Conservation (phyloP, 2,329 filamentous ascomycete species). For the Ophiostoma perfectum region DNA sequence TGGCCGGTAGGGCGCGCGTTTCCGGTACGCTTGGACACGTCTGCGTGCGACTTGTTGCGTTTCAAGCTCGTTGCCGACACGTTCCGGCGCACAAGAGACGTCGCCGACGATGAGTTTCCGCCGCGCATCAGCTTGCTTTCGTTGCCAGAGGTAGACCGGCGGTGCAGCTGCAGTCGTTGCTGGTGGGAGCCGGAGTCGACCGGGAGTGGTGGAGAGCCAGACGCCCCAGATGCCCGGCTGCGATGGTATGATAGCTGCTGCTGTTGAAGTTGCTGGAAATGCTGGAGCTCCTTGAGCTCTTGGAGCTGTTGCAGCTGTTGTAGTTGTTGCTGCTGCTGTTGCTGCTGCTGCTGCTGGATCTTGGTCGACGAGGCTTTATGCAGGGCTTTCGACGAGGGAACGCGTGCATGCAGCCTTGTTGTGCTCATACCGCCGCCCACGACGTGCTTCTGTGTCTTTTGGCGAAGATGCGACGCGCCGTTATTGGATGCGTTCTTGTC, state of each 20-base stretch:
- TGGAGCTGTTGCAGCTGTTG: slow-evolving; percentile 26
- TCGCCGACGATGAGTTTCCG: slow-evolving; percentile 40
- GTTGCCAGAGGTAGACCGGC: slow-evolving; percentile 44
- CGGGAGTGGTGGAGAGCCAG: slow-evolving; percentile 36
- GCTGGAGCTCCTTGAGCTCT: slow-evolving; percentile 18
- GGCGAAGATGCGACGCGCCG: slow-evolving; percentile 33
- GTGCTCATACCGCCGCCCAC: slow-evolving; percentile 38
- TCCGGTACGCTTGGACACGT: slow-evolving; percentile 48
- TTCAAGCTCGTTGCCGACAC: slow-evolving; percentile 51
- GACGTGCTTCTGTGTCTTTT: slow-evolving; percentile 40
- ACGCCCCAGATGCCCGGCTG: slow-evolving; percentile 40
- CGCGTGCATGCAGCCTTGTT: slow-evolving; percentile 46
- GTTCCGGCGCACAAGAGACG: slow-evolving; percentile 50
- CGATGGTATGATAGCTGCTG: slow-evolving; percentile 30
- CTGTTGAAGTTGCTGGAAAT: slow-evolving; percentile 19
- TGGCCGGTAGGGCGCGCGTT: slow-evolving; percentile 37
- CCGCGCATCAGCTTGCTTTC: slow-evolving; percentile 44
- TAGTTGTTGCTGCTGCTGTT: slow-evolving; percentile 15
- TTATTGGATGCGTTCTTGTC: slow-evolving; percentile 27
- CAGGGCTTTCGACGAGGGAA: slow-evolving; percentile 48
- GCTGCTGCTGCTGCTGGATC: slow-evolving; percentile 23
- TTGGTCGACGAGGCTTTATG: slow-evolving; percentile 36
- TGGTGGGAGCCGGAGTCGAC: slow-evolving; percentile 27
- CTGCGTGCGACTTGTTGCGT: slow-evolving; percentile 56
- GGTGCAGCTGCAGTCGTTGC: slow-evolving; percentile 38